A percentile compares a stretch with the other conserved stretches of the same genome.
Evolutionary conservation across 352 stramenopile species (phyloP).

Genomic region (Phytophthora pini): DNA sequence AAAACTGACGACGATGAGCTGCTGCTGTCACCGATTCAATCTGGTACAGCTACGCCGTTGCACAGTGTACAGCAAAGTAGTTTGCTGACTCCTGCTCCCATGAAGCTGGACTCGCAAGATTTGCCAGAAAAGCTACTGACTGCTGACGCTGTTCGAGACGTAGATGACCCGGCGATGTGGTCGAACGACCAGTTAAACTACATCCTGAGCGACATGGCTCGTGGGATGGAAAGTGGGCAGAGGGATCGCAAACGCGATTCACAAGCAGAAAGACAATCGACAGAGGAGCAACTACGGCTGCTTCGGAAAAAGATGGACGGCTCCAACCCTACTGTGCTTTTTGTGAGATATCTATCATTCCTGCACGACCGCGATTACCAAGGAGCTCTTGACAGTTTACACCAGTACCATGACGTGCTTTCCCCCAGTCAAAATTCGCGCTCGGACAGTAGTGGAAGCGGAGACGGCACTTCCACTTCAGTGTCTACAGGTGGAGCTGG

Average conservation of each 20-base stretch:
- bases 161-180: slow-evolving; percentile 42
- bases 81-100: slow-evolving; percentile 23
- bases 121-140: slow-evolving; percentile 19
- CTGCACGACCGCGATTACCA: slow-evolving; percentile 86
- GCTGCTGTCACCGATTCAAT: slow-evolving; percentile 42
- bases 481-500: slow-evolving; percentile 6
- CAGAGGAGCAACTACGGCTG: slow-evolving; percentile 26
- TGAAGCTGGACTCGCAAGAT: slow-evolving; percentile 9
- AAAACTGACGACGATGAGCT: slow-evolving; percentile 37
- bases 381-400: slow-evolving; percentile 88
- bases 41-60: slow-evolving; percentile 15
- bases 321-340: slow-evolving; percentile 68
- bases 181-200: slow-evolving; percentile 71
- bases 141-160: slow-evolving; percentile 24
- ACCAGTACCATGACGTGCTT: slow-evolving; percentile 94
- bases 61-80: slow-evolving; percentile 11
- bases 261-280: slow-evolving; percentile 1
- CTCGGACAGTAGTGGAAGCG: not conserved
- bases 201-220: slow-evolving; percentile 55
- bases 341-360: slow-evolving; percentile 88
- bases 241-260: not conserved
- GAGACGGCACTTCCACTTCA: slow-evolving; percentile 21
- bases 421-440: slow-evolving; percentile 56
- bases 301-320: slow-evolving; percentile 36
- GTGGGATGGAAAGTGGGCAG: slow-evolving; percentile 34